Evolutionary conservation across 2,329 filamentous ascomycete species (phyloP).

Genomic region (Rutstroemia sp.): DNA sequence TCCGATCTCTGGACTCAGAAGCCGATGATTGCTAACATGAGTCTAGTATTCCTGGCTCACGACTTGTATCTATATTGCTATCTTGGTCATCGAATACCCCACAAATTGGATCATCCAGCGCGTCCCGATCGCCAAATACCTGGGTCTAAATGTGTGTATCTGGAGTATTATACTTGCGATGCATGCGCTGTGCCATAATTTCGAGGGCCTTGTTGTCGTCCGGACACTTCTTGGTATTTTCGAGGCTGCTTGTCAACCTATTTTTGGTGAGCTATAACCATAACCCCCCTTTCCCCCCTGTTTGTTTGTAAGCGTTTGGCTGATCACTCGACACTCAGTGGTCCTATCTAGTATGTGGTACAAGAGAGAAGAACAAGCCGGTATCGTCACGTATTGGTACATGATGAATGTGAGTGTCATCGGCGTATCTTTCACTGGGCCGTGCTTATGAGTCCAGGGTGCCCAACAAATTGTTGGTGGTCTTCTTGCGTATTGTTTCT

Average conservation of each 20-base stretch:
- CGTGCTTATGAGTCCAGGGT: slow-evolving; percentile 58
- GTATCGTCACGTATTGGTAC: slow-evolving; percentile 51
- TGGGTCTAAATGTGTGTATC: slow-evolving; percentile 2
- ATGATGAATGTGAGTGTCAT: slow-evolving; percentile 18
- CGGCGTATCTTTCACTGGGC: not conserved
- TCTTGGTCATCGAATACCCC: slow-evolving; percentile 32
- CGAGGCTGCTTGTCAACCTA: slow-evolving; percentile 60
- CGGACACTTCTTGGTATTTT: slow-evolving; percentile 62
- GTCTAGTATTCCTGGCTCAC: slow-evolving; percentile 23
- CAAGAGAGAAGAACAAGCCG: slow-evolving; percentile 60
- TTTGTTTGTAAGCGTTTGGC: not conserved
- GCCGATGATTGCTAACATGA: slow-evolving; percentile 37
- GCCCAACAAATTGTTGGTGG: slow-evolving; percentile 60
- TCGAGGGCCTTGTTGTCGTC: slow-evolving; percentile 51
- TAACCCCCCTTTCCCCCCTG: not conserved
- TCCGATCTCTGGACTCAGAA: slow-evolving; percentile 34
- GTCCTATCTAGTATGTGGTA: slow-evolving; percentile 62
- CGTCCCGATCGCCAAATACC: slow-evolving; percentile 4
- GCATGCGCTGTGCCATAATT: slow-evolving; percentile 40
- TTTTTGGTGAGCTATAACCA: slow-evolving; percentile 44
- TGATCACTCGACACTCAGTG: not conserved
- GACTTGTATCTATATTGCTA: slow-evolving; percentile 22
- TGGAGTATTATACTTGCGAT: slow-evolving; percentile 3
- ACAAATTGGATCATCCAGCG: slow-evolving; percentile 30
- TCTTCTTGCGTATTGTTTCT: slow-evolving; percentile 54